A percentile compares a stretch with the other conserved stretches of the same genome.
Evolutionary conservation across 305 asterid genomes (phyloP).

Genomic region (Fraxinus ornus): DNA sequence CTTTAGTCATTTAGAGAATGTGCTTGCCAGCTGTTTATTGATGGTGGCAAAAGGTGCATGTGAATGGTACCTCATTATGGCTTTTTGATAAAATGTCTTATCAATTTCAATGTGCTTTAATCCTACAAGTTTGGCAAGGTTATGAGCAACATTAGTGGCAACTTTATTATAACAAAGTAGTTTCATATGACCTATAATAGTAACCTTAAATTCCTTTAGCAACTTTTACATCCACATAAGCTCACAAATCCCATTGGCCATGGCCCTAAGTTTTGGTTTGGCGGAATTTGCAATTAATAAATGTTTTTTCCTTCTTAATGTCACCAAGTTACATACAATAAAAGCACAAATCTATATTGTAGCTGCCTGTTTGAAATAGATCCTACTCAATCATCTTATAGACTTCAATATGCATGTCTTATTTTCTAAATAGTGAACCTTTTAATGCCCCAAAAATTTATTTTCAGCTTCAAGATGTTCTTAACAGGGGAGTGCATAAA

Average conservation of each 20-base stretch:
- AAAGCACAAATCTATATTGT: background rate
- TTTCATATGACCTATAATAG: background rate
- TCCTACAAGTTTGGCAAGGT: background rate
- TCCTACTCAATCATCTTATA: background rate
- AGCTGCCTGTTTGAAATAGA: background rate
- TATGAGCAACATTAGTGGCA: background rate
- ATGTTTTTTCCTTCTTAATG: background rate
- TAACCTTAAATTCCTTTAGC: background rate
- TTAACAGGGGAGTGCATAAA: background rate
- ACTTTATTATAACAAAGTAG: background rate
- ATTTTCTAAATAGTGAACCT: background rate
- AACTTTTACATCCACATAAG: background rate
- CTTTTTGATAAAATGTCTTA: background rate
- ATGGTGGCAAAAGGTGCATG: background rate
- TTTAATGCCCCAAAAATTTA: background rate
- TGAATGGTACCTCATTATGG: background rate
- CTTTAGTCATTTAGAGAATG: background rate
- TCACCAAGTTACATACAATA: background rate
- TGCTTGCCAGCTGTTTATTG: background rate
- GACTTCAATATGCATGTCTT: background rate
- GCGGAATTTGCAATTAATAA: background rate
- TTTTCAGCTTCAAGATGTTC: background rate
- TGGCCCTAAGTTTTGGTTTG: background rate
- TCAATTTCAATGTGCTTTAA: background rate
- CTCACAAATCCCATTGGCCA: background rate